A percentile compares a stretch with the other conserved stretches of the same genome.
phyloP scores from a whole-genome alignment of 371 early-diverging fungal genomes.

The Rhizopus delemar region DNA sequence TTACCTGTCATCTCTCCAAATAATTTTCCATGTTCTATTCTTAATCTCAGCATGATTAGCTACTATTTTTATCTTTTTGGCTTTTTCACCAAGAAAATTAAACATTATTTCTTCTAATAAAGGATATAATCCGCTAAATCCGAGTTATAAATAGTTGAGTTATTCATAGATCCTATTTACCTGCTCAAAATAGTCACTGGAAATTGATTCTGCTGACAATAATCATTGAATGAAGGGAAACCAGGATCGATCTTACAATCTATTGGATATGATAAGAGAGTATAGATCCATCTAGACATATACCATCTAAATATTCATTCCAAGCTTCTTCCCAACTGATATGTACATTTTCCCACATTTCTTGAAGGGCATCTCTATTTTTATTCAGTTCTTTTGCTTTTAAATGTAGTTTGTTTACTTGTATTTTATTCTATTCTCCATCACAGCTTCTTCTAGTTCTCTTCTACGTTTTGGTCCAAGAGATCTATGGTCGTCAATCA shows the following conservation, averaged over 20 bases:
- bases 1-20: constrained; percentile 60
- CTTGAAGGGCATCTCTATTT: constrained; percentile 42
- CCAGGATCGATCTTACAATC: constrained; percentile 52
- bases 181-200: constrained; percentile 63
- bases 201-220: constrained; percentile 42
- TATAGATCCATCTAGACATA: background rate
- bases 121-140: constrained; percentile 48
- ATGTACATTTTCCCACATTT: constrained; percentile 65
- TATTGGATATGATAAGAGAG: constrained; percentile 1
- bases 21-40: constrained; percentile 55
- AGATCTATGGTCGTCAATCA: constrained; percentile 49
- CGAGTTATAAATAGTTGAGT: background rate
- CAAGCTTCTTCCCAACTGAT: constrained; percentile 64
- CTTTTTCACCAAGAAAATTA: constrained; percentile 45
- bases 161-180: constrained; percentile 15
- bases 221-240: constrained; percentile 52
- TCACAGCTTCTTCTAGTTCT: constrained; percentile 40
- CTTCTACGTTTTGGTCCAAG: constrained; percentile 46
- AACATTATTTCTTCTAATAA: constrained; percentile 49
- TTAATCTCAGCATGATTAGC: constrained; percentile 49
- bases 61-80: constrained; percentile 47
- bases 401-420: constrained; percentile 14
- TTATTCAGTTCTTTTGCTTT: background rate
- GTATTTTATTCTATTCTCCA: constrained; percentile 45
- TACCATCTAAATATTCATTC: constrained; percentile 50